phyloP scores from a whole-genome alignment of 1,284 basidiomycete species.

The Rhodotorula sp. region DNA sequence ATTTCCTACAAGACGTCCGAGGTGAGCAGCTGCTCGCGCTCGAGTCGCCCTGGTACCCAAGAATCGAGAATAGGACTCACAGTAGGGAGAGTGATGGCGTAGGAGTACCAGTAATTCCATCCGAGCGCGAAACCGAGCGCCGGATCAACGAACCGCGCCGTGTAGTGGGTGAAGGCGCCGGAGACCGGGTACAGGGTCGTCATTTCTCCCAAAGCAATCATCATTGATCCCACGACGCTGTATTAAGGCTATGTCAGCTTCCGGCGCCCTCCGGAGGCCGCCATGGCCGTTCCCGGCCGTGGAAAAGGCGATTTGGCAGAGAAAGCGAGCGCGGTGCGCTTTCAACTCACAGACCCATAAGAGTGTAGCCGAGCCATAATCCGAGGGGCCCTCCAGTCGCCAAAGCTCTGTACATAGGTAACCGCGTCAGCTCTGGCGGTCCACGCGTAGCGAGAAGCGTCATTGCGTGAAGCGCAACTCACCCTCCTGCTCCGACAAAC shows the following conservation, averaged over 20 bases:
- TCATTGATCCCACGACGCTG: conserved; percentile 42
- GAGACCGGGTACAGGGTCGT: conserved; percentile 39
- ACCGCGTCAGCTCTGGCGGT: no score
- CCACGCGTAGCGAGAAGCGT: no score
- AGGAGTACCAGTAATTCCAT: conserved; percentile 17
- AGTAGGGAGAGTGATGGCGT: conserved; percentile 26
- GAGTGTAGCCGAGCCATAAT: conserved; percentile 42
- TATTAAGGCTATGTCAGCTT: neutral
- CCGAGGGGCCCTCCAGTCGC: conserved; percentile 47
- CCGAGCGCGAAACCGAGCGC: conserved; percentile 50
- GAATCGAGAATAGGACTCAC: neutral
- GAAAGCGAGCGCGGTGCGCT: neutral
- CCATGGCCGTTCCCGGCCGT: no score
- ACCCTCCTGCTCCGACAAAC: conserved; percentile 39
- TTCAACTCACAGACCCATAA: conserved; percentile 6
- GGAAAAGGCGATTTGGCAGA: neutral
- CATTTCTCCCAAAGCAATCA: conserved; percentile 47
- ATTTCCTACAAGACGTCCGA: neutral
- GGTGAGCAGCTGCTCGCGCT: neutral
- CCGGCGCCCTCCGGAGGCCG: no score
- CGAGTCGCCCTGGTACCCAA: neutral
- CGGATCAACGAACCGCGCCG: conserved; percentile 57
- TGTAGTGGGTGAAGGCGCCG: conserved; percentile 58
- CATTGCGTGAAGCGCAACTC: neutral
- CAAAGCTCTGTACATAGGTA: conserved; percentile 34